Base-by-base conservation (phyloP, 208 protist species). In the Leishmania tropica region DNA sequence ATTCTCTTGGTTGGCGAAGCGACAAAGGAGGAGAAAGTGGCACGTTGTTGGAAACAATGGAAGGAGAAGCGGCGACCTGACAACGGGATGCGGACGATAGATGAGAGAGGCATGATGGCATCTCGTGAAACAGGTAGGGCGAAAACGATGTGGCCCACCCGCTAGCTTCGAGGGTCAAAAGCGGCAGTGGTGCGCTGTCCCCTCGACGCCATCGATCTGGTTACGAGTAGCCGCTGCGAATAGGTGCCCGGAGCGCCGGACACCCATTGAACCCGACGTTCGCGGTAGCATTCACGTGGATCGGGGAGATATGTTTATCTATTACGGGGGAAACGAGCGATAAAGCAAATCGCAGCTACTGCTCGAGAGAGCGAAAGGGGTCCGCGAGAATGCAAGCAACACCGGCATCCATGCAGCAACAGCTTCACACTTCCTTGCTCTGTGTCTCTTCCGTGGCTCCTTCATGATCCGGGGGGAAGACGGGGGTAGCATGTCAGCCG, bases 261-360 rank as follows among this genome's bases (percentile, higher is more conserved):
- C 53, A 58, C 2, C 53, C 0, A 24, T 58, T 1, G 53, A 24
- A 28, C 19, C 53, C 0, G 19, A 17, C 53, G 21, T 28, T 58
- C 6, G 17, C 53, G 19, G 53, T 58, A 58, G 53, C 53, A 48
- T 48, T 48, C 45, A 11, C 5, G 45, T 11, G 5, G 8, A 48
- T 13, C 0, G 11, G 11, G 45, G 8, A 11, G 45, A 48, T 0
- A 11, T 13, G 8, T 2, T 8, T 11, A 48, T 48, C 45, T 1
- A 48, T 48, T 48, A 48, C 45, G 45, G 10, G 45, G 10, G 45
- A 48, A 48, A 13, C 10, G 8, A 48, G 45, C 2, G 47, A 72
- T 48, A 42, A 62, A 56, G 10, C 45, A 68, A 79, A 83, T n/a
- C 53, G 19, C 67, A 48, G 42, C 17, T 70, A 35, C 42, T 64